Evolutionary conservation across 495 filamentous ascomycete species (phyloP).

Genomic region (Rhizodiscina lignyota): DNA sequence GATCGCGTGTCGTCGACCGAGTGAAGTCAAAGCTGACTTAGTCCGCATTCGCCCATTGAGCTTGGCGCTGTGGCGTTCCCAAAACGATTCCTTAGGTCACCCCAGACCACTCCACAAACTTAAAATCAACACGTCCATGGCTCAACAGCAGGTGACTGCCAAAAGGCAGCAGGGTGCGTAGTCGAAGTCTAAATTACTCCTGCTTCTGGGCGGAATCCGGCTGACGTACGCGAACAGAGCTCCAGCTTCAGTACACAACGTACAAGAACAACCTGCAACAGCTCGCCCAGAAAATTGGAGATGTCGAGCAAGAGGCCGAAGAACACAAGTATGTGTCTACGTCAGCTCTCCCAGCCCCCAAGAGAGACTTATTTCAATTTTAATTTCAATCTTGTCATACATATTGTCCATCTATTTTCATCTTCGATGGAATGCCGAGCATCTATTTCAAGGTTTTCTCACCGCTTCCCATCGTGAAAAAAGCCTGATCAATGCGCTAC

Average conservation of each 20-base stretch:
- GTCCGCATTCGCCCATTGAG: no score
- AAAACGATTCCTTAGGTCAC: no score
- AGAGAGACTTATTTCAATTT: conserved; percentile 2
- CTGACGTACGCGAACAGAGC: conserved; percentile 37
- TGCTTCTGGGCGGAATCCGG: not conserved
- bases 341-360: conserved; percentile 3
- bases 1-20: no score
- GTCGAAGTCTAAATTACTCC: not conserved
- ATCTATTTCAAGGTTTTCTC: no score
- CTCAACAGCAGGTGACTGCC: conserved; percentile 18
- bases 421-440: no score
- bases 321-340: conserved; percentile 74
- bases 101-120: no score
- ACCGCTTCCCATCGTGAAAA: no score
- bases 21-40: no score
- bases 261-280: conserved; percentile 93
- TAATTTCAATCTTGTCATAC: not conserved
- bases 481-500: no score
- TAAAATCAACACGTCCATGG: conserved; percentile 8
- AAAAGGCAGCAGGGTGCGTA: conserved; percentile 51
- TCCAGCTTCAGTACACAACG: conserved; percentile 82
- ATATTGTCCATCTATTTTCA: not conserved
- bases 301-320: conserved; percentile 91
- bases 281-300: conserved; percentile 87
- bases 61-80: no score